A percentile compares a stretch with the other conserved stretches of the same genome.
Conservation (phyloP, 1,284 basidiomycete species). For the Trichosporon faecale region DNA sequence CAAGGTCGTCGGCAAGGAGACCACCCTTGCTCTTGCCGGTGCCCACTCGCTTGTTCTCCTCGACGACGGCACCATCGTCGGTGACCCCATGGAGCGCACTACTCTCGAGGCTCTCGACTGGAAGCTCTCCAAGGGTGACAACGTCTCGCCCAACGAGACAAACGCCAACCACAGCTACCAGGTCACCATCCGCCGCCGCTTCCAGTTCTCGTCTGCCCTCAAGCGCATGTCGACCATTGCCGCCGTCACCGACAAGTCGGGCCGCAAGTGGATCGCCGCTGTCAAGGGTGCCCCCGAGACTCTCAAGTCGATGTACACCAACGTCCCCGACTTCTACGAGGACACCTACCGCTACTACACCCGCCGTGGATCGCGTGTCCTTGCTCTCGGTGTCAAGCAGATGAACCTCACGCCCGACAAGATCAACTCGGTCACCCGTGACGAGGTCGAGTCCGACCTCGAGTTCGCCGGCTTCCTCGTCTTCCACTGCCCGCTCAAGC, state of each 20-base stretch:
- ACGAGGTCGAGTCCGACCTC: slow-evolving; percentile 72
- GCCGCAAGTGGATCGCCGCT: slow-evolving; percentile 55
- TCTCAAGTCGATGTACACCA: slow-evolving; percentile 75
- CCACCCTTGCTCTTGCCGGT: slow-evolving; percentile 82
- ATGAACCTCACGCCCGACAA: slow-evolving; percentile 68
- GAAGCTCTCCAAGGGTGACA: slow-evolving; percentile 75
- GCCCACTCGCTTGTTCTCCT: slow-evolving; percentile 93
- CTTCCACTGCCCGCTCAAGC: slow-evolving; percentile 92
- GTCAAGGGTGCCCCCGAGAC: slow-evolving; percentile 96
- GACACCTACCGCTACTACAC: slow-evolving; percentile 92
- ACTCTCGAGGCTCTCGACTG: slow-evolving; percentile 89
- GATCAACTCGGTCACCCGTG: slow-evolving; percentile 77
- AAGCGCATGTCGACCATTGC: slow-evolving; percentile 95
- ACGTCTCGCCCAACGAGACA: slow-evolving; percentile 61
- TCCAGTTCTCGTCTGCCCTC: slow-evolving; percentile 92
- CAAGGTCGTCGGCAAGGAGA: slow-evolving; percentile 70
- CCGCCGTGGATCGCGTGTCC: slow-evolving; percentile 80
- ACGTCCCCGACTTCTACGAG: slow-evolving; percentile 75
- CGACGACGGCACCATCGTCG: slow-evolving; percentile 83
- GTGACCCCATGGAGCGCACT: slow-evolving; percentile 99
- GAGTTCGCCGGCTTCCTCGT: slow-evolving; percentile 87
- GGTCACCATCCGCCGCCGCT: slow-evolving; percentile 76
- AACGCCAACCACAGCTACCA: slow-evolving; percentile 61
- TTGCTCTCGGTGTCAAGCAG: slow-evolving; percentile 82
- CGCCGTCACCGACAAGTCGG: slow-evolving; percentile 55